These are phyloP conservation scores for Fusarium sp. DNA, from an alignment of 2,329 filamentous ascomycete species.

Conservation along the genomic window DNA sequence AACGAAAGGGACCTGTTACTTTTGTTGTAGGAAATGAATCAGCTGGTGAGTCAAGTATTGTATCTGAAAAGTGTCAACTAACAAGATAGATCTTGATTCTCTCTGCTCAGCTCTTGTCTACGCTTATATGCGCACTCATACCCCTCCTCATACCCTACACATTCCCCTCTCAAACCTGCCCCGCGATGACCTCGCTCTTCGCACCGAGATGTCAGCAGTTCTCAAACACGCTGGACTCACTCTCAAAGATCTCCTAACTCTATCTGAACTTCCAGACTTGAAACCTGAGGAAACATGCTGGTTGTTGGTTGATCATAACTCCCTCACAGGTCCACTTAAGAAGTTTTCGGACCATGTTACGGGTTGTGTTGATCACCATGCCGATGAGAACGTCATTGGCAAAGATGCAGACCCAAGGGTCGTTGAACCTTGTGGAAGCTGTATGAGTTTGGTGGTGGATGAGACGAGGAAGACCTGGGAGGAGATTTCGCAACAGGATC, in stretches of 20 bases:
- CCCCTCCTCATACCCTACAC: conserved; percentile 65
- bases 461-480: conserved; percentile 69
- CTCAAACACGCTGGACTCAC: conserved; percentile 68
- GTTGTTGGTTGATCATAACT: conserved; percentile 85
- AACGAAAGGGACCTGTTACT: conserved; percentile 60
- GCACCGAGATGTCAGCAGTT: conserved; percentile 76
- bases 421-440: conserved; percentile 76
- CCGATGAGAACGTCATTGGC: conserved; percentile 70
- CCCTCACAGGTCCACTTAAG: conserved; percentile 68
- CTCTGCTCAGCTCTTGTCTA: conserved; percentile 78
- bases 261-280: conserved; percentile 61
- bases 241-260: conserved; percentile 70
- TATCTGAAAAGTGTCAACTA: neutral
- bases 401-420: conserved; percentile 63
- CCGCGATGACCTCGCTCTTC: conserved; percentile 73
- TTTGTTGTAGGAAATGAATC: conserved; percentile 76
- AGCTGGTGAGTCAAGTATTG: conserved; percentile 58
- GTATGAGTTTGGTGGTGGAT: conserved; percentile 74
- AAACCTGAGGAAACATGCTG: conserved; percentile 68
- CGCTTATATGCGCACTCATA: conserved; percentile 76
- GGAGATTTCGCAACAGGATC: conserved; percentile 46
- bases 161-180: conserved; percentile 80
- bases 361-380: conserved; percentile 82
- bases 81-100: conserved; percentile 76
- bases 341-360: conserved; percentile 63